A percentile compares a stretch with the other conserved stretches of the same genome.
These are phyloP conservation scores for Eucalyptus sp. DNA, from an alignment of 345 rosid genomes.

Conservation along the genomic window DNA sequence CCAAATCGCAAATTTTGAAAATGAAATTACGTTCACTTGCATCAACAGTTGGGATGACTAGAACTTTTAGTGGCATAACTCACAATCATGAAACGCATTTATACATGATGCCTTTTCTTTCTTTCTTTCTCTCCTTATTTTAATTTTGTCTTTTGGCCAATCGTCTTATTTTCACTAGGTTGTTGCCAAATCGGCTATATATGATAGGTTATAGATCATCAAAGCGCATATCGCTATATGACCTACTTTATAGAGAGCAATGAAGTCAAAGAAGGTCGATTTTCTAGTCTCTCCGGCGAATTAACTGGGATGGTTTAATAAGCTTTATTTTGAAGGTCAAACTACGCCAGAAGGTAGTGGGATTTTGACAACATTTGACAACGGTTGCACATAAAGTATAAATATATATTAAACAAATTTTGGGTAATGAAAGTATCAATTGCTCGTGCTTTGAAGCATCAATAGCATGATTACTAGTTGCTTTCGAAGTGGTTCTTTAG, in stretches of 20 bases:
- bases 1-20: no score
- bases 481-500: neutral
- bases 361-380: neutral
- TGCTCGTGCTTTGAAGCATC: neutral
- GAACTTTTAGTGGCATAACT: neutral
- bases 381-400: neutral
- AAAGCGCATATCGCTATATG: neutral
- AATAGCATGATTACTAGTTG: neutral
- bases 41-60: neutral
- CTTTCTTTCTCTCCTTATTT: neutral
- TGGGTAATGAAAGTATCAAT: neutral
- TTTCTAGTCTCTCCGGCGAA: neutral
- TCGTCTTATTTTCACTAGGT: neutral
- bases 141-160: neutral
- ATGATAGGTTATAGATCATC: neutral
- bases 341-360: neutral
- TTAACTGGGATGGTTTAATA: neutral
- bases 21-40: neutral
- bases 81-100: neutral
- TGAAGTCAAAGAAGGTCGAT: neutral
- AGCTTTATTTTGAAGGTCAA: neutral
- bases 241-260: neutral
- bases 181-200: neutral
- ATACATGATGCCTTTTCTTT: neutral
- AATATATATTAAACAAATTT: neutral